Base-by-base conservation (phyloP, 2,329 filamentous ascomycete genomes). In the Neobulgaria alba region DNA sequence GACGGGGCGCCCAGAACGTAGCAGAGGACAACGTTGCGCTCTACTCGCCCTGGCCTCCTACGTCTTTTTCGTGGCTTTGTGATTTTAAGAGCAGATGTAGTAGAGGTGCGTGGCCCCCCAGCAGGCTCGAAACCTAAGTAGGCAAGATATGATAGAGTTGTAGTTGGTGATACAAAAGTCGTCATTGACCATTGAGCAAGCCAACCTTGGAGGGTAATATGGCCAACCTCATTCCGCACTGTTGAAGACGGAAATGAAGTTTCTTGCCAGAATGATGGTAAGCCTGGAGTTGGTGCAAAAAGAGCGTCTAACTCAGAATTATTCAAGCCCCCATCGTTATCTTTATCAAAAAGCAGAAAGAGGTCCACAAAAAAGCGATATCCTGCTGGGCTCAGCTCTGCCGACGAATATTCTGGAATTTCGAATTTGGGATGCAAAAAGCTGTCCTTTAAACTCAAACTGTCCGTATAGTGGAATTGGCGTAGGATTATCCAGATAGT, bases 121-220 rank as follows among this genome's bases (percentile, higher is more conserved):
- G 77, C 69, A 2, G 85, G 81, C 59, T 96, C 92, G 56, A 95
- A 98, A 1, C 92, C 92, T 2, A 98, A 79, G 59, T 95, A 95
- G 3, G 92, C 92, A 2, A 98, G 77, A 60, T 98, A 98, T 54
- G 93, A 89, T 3, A 98, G 72, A 0, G 92, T 96, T 0, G 87
- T 95, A 59, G 92, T 93, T 10, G 92, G 90, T 42, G 93, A 89
- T 45, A 93, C 79, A 56, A 96, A 98, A 0, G 92, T 98, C 0
- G 92, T 98, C 92, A 98, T 98, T 60, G 89, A 95, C 92, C 92
- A 98, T 57, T 98, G 92, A 3, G 92, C 92, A 29, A 98, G 75
- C 92, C 92, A 98, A 2, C 92, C 92, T 62, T 98, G 92, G 3
- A 98, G 70, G 1, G 92, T 98, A 47, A 98, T 89, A 60, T 96